Base-by-base conservation (phyloP, 129 eudicot species). In the Heracleum sosnowskyi region DNA sequence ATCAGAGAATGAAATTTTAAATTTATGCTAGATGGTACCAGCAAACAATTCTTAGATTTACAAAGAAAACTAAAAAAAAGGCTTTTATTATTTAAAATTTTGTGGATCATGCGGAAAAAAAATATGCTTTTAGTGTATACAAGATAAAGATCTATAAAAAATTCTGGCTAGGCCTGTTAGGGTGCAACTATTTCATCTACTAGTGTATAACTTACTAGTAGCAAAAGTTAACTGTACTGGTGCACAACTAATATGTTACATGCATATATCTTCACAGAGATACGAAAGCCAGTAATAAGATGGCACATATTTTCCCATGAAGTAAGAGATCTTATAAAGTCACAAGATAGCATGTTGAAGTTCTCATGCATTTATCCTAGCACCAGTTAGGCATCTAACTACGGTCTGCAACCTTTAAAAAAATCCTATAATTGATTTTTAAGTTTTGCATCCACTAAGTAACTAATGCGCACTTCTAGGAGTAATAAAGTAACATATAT, bases 401-500 rank as follows among this genome's bases (percentile, higher is more conserved):
- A 63, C 12, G 35, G 4, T 13, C 71, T 0, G 35, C 36, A 31
- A 3, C 17, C 9, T 20, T 5, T 24, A 55, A 55, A 22, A 0
- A 15, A 70, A 8, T 35, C 75, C 47, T 18, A 31, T 12, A 35
- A 29, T 17, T 47, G 60, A 76, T 18, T 33, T 76, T 22, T 34
- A 2, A 76, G 63, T 2, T 76, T 24, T 22, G 76, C 41, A 57
- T 40, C 64, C 41, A 12, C 34, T 47, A 9, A 7, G 12, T 36
- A 47, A 28, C 1, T 6, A 34, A 11, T 74, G 36, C 53, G 37
- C n/a, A n/a, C n/a, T n/a, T n/a, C n/a, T n/a, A n/a, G n/a, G n/a
- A n/a, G n/a, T n/a, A n/a, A n/a, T n/a, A 20, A 46, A 79, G 77
- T 36, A 64, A 6, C 57, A 46, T 41, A 81, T 34, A 71, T n/a